phyloP scores from a whole-genome alignment of 768 basidiomycete species.

The Macrolepiota fuliginosa region DNA sequence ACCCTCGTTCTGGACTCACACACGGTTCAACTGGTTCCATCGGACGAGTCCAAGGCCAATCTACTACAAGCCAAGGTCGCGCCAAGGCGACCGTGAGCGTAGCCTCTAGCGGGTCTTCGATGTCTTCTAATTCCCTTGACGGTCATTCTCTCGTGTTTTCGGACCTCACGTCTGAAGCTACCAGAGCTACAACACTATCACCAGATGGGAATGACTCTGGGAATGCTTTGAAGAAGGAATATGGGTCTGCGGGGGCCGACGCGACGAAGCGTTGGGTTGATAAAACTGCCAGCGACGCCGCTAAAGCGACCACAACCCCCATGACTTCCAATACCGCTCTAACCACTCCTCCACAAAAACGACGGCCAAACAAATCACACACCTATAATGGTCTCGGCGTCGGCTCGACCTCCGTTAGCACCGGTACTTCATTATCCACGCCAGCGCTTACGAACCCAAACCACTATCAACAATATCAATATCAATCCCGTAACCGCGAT shows the following conservation, averaged over 20 bases:
- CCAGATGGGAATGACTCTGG: neutral
- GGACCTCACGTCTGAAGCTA: constrained; percentile 27
- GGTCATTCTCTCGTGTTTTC: constrained; percentile 38
- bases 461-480: constrained; percentile 3
- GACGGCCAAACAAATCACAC: constrained; percentile 1
- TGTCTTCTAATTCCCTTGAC: constrained; percentile 37
- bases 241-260: constrained; percentile 2
- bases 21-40: neutral
- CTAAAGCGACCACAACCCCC: constrained; percentile 21
- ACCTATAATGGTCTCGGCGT: constrained; percentile 6
- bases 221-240: constrained; percentile 2
- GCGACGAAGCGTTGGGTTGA: neutral
- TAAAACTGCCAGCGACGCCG: neutral
- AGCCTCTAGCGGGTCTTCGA: constrained; percentile 24
- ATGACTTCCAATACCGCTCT: neutral
- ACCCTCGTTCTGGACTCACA: constrained; percentile 5
- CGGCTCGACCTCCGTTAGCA: neutral
- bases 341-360: neutral
- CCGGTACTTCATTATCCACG: neutral
- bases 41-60: constrained; percentile 6
- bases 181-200: constrained; percentile 16
- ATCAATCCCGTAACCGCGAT: neutral
- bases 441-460: neutral
- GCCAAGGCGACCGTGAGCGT: constrained; percentile 11
- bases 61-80: neutral